phyloP scores from a whole-genome alignment of 257 asterid genomes.

The Solanum microdontum region DNA sequence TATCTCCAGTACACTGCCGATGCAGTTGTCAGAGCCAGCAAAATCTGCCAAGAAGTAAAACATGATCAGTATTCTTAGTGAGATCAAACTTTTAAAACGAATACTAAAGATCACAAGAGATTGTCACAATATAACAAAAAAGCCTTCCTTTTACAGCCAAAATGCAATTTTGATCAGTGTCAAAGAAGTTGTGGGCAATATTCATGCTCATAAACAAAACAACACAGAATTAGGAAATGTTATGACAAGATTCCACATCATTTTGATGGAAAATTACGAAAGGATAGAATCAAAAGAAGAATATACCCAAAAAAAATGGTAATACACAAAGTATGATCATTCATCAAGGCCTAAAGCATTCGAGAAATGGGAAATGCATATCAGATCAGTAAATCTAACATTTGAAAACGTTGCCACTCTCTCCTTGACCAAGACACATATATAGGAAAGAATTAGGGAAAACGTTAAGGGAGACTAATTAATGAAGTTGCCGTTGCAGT shows the following conservation, averaged over 20 bases:
- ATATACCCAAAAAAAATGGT: background rate
- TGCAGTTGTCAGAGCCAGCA: background rate
- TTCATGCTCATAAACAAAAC: background rate
- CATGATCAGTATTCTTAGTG: background rate
- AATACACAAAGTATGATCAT: background rate
- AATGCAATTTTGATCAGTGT: background rate
- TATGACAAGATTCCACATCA: background rate
- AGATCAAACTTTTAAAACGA: background rate
- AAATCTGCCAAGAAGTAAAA: background rate
- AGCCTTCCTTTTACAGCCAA: background rate
- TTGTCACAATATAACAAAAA: background rate
- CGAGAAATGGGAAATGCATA: background rate
- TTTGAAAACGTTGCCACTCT: background rate
- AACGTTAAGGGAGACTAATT: background rate
- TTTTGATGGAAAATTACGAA: background rate
- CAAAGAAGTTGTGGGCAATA: background rate
- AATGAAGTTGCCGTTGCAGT: background rate
- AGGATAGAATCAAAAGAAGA: background rate
- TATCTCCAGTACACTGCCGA: background rate
- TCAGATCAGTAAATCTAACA: background rate
- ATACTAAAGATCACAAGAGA: background rate
- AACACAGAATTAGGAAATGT: background rate
- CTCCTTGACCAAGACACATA: background rate
- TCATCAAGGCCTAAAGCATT: background rate
- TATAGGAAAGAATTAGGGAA: background rate